phyloP scores from a whole-genome alignment of 2,329 filamentous ascomycete species.

The Phialocephala subalpina region DNA sequence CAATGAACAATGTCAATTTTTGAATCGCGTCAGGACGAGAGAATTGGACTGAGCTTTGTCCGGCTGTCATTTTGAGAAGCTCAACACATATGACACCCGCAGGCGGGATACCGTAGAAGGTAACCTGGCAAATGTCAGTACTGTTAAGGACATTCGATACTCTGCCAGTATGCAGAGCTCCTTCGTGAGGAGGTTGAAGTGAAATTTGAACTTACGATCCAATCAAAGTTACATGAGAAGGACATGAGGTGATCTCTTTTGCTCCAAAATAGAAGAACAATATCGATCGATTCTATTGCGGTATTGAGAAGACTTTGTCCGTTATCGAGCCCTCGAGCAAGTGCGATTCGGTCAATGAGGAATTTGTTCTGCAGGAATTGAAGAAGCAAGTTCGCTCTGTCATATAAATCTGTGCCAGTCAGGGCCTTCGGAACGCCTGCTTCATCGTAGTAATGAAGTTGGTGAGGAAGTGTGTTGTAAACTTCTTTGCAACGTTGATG shows the following conservation, averaged over 20 bases:
- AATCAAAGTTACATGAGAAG: conserved; percentile 38
- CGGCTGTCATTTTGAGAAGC: conserved; percentile 34
- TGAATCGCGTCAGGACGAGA: conserved; percentile 41
- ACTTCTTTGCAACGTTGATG: conserved; percentile 32
- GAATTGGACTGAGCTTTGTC: conserved; percentile 30
- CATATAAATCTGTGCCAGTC: conserved; percentile 29
- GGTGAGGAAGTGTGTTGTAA: conserved; percentile 30
- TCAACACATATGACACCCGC: conserved; percentile 42
- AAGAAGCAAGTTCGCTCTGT: conserved; percentile 34
- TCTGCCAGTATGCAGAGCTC: not conserved
- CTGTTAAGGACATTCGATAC: conserved; percentile 22
- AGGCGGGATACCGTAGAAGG: conserved; percentile 39
- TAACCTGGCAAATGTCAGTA: conserved; percentile 5
- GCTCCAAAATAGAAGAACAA: conserved; percentile 40
- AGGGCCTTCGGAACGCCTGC: conserved; percentile 31
- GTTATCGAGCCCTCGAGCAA: conserved; percentile 34
- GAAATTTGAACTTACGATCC: conserved; percentile 35
- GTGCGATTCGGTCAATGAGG: conserved; percentile 38
- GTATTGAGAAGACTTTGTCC: conserved; percentile 38
- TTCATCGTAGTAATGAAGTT: conserved; percentile 36
- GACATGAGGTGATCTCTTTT: conserved; percentile 37
- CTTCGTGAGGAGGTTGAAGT: not conserved
- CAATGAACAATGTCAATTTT: conserved; percentile 42
- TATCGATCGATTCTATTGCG: conserved; percentile 41
- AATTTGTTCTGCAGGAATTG: conserved; percentile 42